A percentile compares a stretch with the other conserved stretches of the same genome.
These are phyloP conservation scores for Penicillium goetzii DNA, from an alignment of 495 filamentous ascomycete species.

Conservation along the genomic window DNA sequence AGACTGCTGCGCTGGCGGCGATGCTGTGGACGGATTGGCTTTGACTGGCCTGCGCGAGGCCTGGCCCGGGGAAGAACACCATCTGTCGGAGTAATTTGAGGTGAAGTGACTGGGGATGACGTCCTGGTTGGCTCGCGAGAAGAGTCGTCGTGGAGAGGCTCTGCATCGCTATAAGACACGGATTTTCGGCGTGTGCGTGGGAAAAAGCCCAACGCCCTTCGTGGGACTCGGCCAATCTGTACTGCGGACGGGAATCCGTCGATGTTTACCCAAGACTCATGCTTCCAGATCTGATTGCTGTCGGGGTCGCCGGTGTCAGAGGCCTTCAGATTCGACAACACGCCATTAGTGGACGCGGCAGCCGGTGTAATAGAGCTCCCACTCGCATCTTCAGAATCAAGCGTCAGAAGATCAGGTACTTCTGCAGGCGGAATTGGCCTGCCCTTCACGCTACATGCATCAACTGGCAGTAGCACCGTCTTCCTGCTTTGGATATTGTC, in stretches of 20 bases:
- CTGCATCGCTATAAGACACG: conserved; percentile 53
- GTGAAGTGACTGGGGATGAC: conserved; percentile 39
- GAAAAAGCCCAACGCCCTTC: conserved; percentile 85
- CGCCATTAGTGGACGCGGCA: conserved; percentile 27
- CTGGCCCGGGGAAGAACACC: conserved; percentile 25
- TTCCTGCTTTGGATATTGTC: conserved; percentile 85
- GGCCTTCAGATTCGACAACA: conserved; percentile 21
- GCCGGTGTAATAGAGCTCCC: conserved; percentile 50
- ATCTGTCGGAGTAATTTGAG: conserved; percentile 33
- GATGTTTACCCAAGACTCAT: conserved; percentile 84
- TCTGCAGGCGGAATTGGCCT: conserved; percentile 44
- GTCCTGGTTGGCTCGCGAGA: conserved; percentile 42
- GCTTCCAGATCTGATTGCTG: conserved; percentile 69
- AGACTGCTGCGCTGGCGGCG: conserved; percentile 49
- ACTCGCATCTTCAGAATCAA: conserved; percentile 41
- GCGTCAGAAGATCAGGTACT: conserved; percentile 41
- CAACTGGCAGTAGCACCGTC: conserved; percentile 82
- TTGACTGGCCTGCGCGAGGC: conserved; percentile 27
- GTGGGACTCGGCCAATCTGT: conserved; percentile 84
- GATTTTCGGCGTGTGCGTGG: conserved; percentile 87
- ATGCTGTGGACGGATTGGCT: conserved; percentile 33
- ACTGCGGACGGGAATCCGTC: conserved; percentile 70
- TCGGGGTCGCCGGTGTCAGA: conserved; percentile 40
- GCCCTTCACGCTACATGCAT: conserved; percentile 85
- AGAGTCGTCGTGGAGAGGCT: conserved; percentile 35